Base-by-base conservation (phyloP, 805 yeast genomes). In the Spathaspora hagerdaliae region DNA sequence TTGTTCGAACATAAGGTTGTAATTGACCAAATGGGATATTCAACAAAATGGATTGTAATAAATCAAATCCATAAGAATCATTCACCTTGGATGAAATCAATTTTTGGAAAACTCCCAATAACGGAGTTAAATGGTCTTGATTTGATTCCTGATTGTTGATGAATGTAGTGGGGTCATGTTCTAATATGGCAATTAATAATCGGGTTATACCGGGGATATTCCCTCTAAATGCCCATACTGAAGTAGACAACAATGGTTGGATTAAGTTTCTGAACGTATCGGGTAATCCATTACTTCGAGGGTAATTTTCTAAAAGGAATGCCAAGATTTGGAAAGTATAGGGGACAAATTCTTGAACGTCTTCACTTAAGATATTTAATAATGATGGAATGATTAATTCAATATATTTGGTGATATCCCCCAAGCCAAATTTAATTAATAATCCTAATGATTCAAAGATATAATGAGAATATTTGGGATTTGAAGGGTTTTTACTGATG, bases 71-170 rank as follows among this genome's bases (percentile, higher is more conserved):
- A 56, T 81, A 77, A 34, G 67, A 67, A 56, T 94, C 98, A 56
- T 89, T 85, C 12, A 81, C 76, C 53, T 85, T 86, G 0, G 97
- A 88, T 1, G 97, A 82, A 42, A 94, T 81, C 52, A 94, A 72
- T 62, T 91, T 89, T 68, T 95, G 99, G 73, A 88, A 95, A n/a
- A 94, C 96, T 35, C 99, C 99, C 36, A 94, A 71, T 29, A 94
- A 78, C 3, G 97, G 96, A n/a, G 86, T 78, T 36, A 89, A 61
- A 56, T 52, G 71, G 27, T 57, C 60, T 7, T 51, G 66, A 19
- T 57, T 57, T 14, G 57, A 64, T 19, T 19, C 24, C 5, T 19
- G 24, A 19, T 19, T 5, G 24, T 19, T 19, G 24, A 2, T 5
- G 50, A 78, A 77, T 1, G 64, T 57, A 2, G 57, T 40, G 2